These are phyloP conservation scores for Venturia aucupariae DNA, from an alignment of 2,329 filamentous ascomycete species.

Conservation along the genomic window DNA sequence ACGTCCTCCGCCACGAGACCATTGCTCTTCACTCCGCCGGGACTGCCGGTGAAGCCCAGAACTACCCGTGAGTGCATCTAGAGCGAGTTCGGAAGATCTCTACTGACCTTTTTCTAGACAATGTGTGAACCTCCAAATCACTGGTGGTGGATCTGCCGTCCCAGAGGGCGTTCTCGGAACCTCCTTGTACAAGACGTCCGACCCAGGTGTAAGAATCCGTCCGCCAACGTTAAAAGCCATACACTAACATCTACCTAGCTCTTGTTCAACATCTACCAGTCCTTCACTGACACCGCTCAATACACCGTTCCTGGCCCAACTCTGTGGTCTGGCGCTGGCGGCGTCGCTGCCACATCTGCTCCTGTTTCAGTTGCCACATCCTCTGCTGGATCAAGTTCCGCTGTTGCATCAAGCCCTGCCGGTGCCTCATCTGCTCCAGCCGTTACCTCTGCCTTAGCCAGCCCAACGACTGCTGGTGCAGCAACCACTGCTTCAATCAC, in stretches of 20 bases:
- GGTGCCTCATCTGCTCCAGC: background rate
- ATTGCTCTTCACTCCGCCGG: constrained; percentile 50
- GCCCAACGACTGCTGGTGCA: background rate
- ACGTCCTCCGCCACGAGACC: constrained; percentile 51
- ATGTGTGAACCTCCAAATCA: constrained; percentile 16
- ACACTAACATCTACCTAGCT: background rate
- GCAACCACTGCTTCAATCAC: background rate
- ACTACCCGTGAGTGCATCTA: constrained; percentile 28
- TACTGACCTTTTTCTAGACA: constrained; percentile 3
- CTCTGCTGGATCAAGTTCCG: background rate
- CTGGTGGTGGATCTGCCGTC: constrained; percentile 14
- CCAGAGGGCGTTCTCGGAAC: constrained; percentile 12
- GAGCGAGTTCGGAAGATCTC: background rate
- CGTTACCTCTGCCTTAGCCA: background rate
- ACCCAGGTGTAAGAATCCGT: constrained; percentile 13
- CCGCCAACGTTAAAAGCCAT: background rate
- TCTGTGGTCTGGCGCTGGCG: constrained; percentile 8
- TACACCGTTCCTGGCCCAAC: constrained; percentile 15
- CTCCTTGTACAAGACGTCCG: constrained; percentile 11
- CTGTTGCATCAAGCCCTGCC: background rate
- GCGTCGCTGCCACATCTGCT: constrained; percentile 2
- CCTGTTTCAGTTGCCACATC: background rate
- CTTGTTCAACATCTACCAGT: constrained; percentile 15
- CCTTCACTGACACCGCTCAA: constrained; percentile 2
- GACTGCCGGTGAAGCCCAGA: constrained; percentile 34